Base-by-base conservation (phyloP, 2,329 filamentous ascomycete species). In the Plectosphaerella plurivora region DNA sequence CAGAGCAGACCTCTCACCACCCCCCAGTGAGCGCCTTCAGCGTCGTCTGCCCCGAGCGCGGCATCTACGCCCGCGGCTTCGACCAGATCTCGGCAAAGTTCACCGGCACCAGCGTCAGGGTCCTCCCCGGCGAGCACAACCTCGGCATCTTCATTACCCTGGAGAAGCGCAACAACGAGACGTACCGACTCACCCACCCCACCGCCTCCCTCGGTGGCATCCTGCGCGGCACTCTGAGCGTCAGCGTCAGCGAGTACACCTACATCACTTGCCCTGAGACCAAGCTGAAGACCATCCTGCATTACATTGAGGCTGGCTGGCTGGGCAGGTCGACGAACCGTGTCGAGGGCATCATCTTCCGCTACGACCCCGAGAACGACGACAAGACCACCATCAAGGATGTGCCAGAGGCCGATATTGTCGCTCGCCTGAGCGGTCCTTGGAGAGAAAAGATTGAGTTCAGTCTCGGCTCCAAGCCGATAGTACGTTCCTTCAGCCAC, bases 31-130 rank as follows among this genome's bases (percentile, higher is more conserved):
- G 93, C 60, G 94, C 94, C 14, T 99, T 96, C 71, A 93, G 89
- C 68, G 86, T 97, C 58, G 87, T 91, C 65, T 99, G 94, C 65
- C 91, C 92, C 1, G 89, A 95, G 60, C 92, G 91, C 66, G 94
- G 93, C 25, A 81, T 99, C 59, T 84, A 84, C 37, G 94, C 94
- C 15, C 82, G 88, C 53, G 94, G 94, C 1, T 99, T 93, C 65
- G 94, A 99, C 65, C 94, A 99, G 74, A 86, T 99, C 63, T 93
- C 89, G 60, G 94, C 94, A 65, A 97, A 97, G 70, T 99, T 99
- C 72, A 97, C 94, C 1, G 94, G 94, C 53, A 97, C 94, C 16
- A 93, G 89, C 61, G 82, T 99, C 69, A 91, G 91, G 66, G 93
- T 99, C 37, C 86, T 87, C 20, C 91, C 94, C 1, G 94, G 94